These are phyloP conservation scores for Rhynchospora tenuis DNA, from an alignment of 176 grass and related monocot species.

Conservation along the genomic window DNA sequence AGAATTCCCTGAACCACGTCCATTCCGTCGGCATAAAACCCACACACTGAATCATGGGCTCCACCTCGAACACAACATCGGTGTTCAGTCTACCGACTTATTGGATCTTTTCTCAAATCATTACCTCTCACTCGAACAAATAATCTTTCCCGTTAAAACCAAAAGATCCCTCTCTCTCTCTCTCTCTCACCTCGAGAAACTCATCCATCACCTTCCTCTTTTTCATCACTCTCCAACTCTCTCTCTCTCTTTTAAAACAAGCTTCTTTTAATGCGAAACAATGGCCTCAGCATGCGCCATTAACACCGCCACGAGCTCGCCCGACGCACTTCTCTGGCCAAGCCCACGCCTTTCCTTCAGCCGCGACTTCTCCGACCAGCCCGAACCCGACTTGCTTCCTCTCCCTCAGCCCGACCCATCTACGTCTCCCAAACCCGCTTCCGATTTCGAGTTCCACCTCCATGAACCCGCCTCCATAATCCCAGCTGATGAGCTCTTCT, in stretches of 20 bases:
- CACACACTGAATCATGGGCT: neutral
- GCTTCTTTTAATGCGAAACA: slow-evolving; percentile 37
- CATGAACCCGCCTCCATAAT: slow-evolving; percentile 55
- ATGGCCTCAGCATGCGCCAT: slow-evolving; percentile 44
- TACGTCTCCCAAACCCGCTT: slow-evolving; percentile 21
- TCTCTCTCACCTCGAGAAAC: neutral
- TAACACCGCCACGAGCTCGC: slow-evolving; percentile 5
- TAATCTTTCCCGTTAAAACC: neutral
- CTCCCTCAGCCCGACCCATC: neutral
- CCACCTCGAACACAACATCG: neutral
- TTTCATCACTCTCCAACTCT: slow-evolving; percentile 10
- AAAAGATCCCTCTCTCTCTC: neutral
- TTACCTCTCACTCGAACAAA: neutral
- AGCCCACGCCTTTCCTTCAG: slow-evolving; percentile 85
- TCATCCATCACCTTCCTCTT: neutral
- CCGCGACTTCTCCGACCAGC: slow-evolving; percentile 30
- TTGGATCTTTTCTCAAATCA: neutral
- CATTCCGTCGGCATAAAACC: neutral
- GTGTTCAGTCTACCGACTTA: neutral
- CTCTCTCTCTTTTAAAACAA: neutral
- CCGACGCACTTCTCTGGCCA: slow-evolving; percentile 41
- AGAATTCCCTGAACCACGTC: neutral
- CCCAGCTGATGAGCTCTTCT: slow-evolving; percentile 91
- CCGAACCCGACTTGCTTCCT: neutral
- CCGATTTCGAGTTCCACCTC: slow-evolving; percentile 85